Percentiles rank a stretch among this genome's conserved stretches.
Conservation (phyloP, 768 basidiomycete species). For the Daedalea quercina region DNA sequence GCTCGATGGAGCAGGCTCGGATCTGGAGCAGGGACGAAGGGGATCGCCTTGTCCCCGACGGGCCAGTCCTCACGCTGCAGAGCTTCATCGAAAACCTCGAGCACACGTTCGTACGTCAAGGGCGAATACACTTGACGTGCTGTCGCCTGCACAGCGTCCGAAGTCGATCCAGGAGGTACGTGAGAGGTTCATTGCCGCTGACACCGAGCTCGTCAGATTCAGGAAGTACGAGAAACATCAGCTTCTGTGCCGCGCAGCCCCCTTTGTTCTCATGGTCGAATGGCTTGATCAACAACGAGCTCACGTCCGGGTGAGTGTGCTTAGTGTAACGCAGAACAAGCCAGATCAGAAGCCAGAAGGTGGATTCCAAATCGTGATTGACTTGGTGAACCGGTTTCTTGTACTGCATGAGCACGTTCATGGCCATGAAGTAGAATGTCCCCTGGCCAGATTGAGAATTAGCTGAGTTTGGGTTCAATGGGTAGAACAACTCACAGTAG, state of each 20-base stretch:
- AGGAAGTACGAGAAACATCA: not conserved
- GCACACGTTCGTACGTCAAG: slow-evolving; percentile 3
- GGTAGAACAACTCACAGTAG: not conserved
- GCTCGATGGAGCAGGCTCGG: too few species aligned
- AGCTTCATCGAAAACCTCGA: slow-evolving; percentile 2
- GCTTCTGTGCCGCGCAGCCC: not conserved
- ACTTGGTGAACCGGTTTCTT: not conserved
- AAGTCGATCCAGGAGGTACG: not conserved
- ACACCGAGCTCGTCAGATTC: not conserved
- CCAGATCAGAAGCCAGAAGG: slow-evolving; percentile 12
- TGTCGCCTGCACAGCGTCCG: too few species aligned
- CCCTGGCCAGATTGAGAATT: not conserved
- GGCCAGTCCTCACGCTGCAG: slow-evolving; percentile 6
- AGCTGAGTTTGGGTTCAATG: not conserved
- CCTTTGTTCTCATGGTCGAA: not conserved
- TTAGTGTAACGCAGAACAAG: slow-evolving; percentile 4
- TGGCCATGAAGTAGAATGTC: slow-evolving; percentile 5
- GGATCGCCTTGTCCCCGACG: not conserved
- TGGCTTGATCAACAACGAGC: not conserved
- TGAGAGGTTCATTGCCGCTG: not conserved
- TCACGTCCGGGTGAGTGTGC: not conserved
- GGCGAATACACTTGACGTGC: not conserved
- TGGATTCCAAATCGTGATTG: slow-evolving; percentile 11
- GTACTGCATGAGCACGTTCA: not conserved
- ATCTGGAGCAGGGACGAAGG: not conserved